phyloP scores from a whole-genome alignment of 2,329 filamentous ascomycete species.

The Aspergillus sp. region DNA sequence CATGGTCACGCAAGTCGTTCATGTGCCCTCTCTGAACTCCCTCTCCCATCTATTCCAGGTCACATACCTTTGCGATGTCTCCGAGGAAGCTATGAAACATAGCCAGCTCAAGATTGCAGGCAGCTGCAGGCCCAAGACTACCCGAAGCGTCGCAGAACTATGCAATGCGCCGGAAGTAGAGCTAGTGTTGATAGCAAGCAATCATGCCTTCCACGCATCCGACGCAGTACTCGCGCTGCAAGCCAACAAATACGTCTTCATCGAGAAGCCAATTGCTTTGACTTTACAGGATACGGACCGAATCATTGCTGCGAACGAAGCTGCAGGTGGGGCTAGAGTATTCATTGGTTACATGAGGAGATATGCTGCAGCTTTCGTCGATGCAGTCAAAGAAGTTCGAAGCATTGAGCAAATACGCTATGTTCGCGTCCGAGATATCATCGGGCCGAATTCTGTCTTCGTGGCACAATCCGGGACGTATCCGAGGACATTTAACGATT shows the following conservation, averaged over 20 bases:
- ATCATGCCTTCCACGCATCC: constrained; percentile 53
- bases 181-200: constrained; percentile 51
- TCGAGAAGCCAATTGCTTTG: constrained; percentile 54
- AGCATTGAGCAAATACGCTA: constrained; percentile 52
- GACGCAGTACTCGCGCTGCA: constrained; percentile 51
- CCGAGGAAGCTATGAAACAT: constrained; percentile 40
- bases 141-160: constrained; percentile 41
- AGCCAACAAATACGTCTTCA: constrained; percentile 53
- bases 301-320: constrained; percentile 37
- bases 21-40: constrained; percentile 49
- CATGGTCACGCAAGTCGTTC: constrained; percentile 51
- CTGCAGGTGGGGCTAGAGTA: constrained; percentile 36
- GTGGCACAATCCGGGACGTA: constrained; percentile 33
- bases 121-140: constrained; percentile 29
- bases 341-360: constrained; percentile 63
- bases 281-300: constrained; percentile 40
- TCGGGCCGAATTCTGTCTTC: constrained; percentile 50
- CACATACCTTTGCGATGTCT: constrained; percentile 55
- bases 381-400: constrained; percentile 54
- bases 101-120: constrained; percentile 33
- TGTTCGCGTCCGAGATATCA: constrained; percentile 51
- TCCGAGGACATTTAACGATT: constrained; percentile 44
- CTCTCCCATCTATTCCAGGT: constrained; percentile 47
- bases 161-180: constrained; percentile 48
- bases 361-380: constrained; percentile 54